These are phyloP conservation scores for Closterium sp. DNA, from an alignment of 139 green algal species.

Conservation along the genomic window DNA sequence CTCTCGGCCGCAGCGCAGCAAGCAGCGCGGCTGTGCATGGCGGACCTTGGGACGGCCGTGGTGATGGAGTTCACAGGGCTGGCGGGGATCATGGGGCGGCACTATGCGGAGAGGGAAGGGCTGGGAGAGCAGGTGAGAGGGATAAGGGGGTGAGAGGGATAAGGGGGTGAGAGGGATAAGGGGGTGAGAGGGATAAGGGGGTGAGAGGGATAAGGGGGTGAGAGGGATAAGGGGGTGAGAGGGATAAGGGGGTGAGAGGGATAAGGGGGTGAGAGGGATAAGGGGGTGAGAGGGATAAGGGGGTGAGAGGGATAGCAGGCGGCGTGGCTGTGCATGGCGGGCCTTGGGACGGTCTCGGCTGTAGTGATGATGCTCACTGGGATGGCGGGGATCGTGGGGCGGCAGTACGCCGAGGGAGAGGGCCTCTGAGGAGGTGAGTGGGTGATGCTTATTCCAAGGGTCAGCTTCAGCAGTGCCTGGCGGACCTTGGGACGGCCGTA, in stretches of 20 bases:
- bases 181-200: no score
- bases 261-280: no score
- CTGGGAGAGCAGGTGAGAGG: constrained; percentile 13
- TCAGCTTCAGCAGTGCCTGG: constrained; percentile 7
- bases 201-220: no score
- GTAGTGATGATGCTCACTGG: constrained; percentile 97
- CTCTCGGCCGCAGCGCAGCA: not conserved
- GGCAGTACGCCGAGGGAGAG: constrained; percentile 72
- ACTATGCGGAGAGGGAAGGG: constrained; percentile 68
- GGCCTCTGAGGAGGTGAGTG: constrained; percentile 29
- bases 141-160: no score
- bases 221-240: no score
- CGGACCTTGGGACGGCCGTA: constrained; percentile 85
- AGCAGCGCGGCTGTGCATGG: constrained; percentile 14
- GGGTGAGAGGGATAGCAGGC: no score
- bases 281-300: no score
- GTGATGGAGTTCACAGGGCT: constrained; percentile 97
- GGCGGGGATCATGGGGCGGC: constrained; percentile 89
- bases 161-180: no score
- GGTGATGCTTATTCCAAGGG: not conserved
- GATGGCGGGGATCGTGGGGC: constrained; percentile 91
- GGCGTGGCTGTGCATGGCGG: no score
- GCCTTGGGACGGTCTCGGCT: constrained; percentile 85
- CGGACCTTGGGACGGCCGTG: constrained; percentile 86
- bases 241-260: no score